Percentiles rank a stretch among this genome's conserved stretches.
Evolutionary conservation across 2,329 filamentous ascomycete genomes (phyloP).

Genomic region (Scleromitrula shiraiana): DNA sequence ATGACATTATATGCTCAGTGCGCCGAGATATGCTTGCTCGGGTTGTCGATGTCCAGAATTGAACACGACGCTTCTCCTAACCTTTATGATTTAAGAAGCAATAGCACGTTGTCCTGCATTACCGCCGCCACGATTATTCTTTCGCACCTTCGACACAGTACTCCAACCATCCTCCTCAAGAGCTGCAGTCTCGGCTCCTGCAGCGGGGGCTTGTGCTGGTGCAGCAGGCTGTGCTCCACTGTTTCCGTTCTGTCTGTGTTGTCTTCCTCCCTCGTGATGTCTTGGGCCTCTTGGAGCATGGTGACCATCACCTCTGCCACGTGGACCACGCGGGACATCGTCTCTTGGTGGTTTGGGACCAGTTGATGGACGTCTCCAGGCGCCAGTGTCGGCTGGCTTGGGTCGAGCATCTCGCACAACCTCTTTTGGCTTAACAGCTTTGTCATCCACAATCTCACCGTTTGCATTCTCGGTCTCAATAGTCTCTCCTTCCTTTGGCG

Average conservation of each 20-base stretch:
- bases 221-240: conserved; percentile 39
- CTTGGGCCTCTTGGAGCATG: conserved; percentile 22
- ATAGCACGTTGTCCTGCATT: conserved; percentile 26
- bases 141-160: conserved; percentile 40
- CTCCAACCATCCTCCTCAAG: conserved; percentile 58
- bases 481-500: conserved; percentile 27
- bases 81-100: conserved; percentile 23
- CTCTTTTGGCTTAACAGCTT: conserved; percentile 39
- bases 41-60: conserved; percentile 6
- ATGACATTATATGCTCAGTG: conserved; percentile 8
- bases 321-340: conserved; percentile 33
- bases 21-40: conserved; percentile 10
- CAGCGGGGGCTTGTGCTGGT: conserved; percentile 31
- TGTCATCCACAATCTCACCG: conserved; percentile 40
- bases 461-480: conserved; percentile 30
- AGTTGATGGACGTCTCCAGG: conserved; percentile 48
- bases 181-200: conserved; percentile 31
- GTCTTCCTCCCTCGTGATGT: conserved; percentile 23
- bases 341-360: conserved; percentile 34
- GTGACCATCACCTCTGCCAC: conserved; percentile 34
- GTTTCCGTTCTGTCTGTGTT: conserved; percentile 28
- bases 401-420: conserved; percentile 41
- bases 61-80: conserved; percentile 5
- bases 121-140: conserved; percentile 29
- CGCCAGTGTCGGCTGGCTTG: conserved; percentile 49